Evolutionary conservation across 768 basidiomycete species (phyloP).

Genomic region (Heimioporus sp.): DNA sequence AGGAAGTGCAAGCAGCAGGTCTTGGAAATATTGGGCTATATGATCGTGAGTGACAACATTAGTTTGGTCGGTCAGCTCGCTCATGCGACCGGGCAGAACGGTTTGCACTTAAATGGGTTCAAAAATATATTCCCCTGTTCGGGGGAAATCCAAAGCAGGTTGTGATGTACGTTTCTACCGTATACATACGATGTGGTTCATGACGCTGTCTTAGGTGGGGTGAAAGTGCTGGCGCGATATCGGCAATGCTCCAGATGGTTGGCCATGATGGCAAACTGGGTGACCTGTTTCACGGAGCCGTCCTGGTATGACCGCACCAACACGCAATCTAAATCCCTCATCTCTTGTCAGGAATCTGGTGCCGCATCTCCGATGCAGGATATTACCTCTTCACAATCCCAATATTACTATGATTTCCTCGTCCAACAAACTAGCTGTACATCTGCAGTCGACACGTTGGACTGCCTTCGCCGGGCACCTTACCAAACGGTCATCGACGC

Average conservation of each 20-base stretch:
- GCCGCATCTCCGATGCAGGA: constrained; percentile 1
- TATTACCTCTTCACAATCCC: constrained; percentile 3
- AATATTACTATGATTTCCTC: constrained; percentile 17
- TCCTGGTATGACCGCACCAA: constrained; percentile 10
- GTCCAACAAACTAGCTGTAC: constrained; percentile 11
- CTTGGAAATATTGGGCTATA: constrained; percentile 37
- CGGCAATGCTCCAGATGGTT: constrained; percentile 13
- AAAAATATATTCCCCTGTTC: constrained; percentile 39
- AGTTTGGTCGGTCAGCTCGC: neutral
- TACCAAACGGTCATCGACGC: constrained; percentile 11
- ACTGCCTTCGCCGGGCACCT: constrained; percentile 16
- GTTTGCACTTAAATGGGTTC: constrained; percentile 41
- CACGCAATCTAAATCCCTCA: neutral
- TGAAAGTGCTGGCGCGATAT: constrained; percentile 15
- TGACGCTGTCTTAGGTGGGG: constrained; percentile 9
- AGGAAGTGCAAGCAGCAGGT: constrained; percentile 25
- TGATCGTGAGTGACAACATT: constrained; percentile 26
- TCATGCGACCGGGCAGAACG: constrained; percentile 21
- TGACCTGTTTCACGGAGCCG: constrained; percentile 16
- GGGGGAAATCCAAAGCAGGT: constrained; percentile 39
- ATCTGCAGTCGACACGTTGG: constrained; percentile 7
- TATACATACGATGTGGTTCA: neutral
- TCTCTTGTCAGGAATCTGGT: constrained; percentile 13
- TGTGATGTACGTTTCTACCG: constrained; percentile 14
- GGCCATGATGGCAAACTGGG: constrained; percentile 11